Conservation (phyloP, 129 eudicot species). For the Cynara cardunculus region DNA sequence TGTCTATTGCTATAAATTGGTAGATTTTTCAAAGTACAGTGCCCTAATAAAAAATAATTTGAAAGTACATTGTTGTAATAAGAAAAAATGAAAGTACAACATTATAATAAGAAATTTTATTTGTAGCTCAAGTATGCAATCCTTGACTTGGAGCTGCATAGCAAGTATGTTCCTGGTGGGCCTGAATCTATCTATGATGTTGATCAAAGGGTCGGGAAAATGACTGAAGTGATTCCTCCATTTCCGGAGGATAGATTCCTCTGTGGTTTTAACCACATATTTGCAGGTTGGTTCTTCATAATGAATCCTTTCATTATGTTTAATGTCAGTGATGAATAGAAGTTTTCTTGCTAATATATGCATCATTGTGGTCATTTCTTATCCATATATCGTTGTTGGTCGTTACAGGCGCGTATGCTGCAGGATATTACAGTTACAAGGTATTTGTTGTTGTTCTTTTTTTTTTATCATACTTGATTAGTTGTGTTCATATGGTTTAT, state of each 20-base stretch:
- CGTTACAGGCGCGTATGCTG: conserved; percentile 81
- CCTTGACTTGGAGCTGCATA: conserved; percentile 66
- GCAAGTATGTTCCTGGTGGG: conserved; percentile 54
- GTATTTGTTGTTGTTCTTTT: conserved; percentile 24
- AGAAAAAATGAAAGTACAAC: not conserved
- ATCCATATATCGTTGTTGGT: not conserved
- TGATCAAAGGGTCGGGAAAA: conserved; percentile 52
- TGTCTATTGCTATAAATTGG: no score
- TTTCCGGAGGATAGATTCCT: conserved; percentile 88
- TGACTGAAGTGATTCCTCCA: conserved; percentile 64
- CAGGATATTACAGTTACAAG: conserved; percentile 98
- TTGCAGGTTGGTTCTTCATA: conserved; percentile 53
- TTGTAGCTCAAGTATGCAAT: conserved; percentile 58
- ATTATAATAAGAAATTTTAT: no score
- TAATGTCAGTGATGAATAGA: not conserved
- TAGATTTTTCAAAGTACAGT: no score
- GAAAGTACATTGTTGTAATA: no score
- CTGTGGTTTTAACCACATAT: conserved; percentile 88
- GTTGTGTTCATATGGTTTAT: not conserved
- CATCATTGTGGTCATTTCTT: not conserved
- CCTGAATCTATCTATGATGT: conserved; percentile 65
- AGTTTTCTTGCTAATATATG: not conserved
- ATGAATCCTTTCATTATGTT: not conserved
- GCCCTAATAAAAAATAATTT: no score
- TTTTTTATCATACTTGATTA: not conserved